A percentile compares a stretch with the other conserved stretches of the same genome.
These are phyloP conservation scores for Fagus crenata DNA, from an alignment of 306 rosid genomes.

Conservation along the genomic window DNA sequence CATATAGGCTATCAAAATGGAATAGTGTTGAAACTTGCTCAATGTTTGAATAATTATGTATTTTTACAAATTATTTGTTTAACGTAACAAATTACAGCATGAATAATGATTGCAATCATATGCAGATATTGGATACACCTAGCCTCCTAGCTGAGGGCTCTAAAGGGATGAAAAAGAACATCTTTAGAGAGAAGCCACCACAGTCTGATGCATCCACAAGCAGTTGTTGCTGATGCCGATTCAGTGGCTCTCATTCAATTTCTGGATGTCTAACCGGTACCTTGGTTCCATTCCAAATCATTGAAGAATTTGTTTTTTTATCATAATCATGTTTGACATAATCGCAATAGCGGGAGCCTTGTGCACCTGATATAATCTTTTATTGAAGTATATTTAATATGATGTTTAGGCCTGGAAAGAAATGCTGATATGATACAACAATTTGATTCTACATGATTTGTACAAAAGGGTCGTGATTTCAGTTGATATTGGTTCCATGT, in stretches of 20 bases:
- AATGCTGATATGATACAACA: slow-evolving; percentile 11
- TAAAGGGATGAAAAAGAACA: slow-evolving; percentile 74
- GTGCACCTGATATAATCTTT: no score
- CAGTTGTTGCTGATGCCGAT: slow-evolving; percentile 71
- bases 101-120: slow-evolving; percentile 7
- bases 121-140: slow-evolving; percentile 92
- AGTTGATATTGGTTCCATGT: neutral
- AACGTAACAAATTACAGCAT: slow-evolving; percentile 5
- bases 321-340: slow-evolving; percentile 13
- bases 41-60: neutral
- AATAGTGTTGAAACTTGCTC: neutral
- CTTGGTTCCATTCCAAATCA: neutral
- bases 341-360: slow-evolving; percentile 11
- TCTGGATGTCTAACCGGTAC: slow-evolving; percentile 16
- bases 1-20: neutral
- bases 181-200: slow-evolving; percentile 70
- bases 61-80: neutral
- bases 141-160: slow-evolving; percentile 89
- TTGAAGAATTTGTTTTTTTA: neutral
- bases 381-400: slow-evolving; percentile 8
- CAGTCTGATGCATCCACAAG: slow-evolving; percentile 54
- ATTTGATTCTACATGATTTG: neutral
- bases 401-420: slow-evolving; percentile 10
- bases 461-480: neutral
- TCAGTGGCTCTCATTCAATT: slow-evolving; percentile 19